Evolutionary conservation across 1,284 basidiomycete species (phyloP).

Genomic region (Taiwanofungus camphoratus): DNA sequence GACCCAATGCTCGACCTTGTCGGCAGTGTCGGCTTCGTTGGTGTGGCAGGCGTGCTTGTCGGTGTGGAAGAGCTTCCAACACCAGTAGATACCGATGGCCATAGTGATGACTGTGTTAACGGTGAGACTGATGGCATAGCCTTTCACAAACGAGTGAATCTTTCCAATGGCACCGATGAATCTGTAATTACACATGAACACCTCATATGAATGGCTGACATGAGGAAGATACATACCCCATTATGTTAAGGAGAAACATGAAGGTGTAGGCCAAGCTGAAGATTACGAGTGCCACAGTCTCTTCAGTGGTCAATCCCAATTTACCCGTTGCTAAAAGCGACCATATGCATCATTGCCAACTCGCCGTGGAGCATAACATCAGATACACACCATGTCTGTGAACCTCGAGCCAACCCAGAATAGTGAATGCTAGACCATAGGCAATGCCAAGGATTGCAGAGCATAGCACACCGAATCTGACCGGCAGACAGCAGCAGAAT

Average conservation of each 20-base stretch:
- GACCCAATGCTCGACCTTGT: slow-evolving; percentile 25
- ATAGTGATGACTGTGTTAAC: slow-evolving; percentile 45
- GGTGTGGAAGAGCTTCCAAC: slow-evolving; percentile 25
- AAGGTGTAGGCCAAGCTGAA: slow-evolving; percentile 42
- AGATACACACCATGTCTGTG: slow-evolving; percentile 20
- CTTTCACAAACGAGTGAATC: slow-evolving; percentile 36
- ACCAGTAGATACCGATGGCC: slow-evolving; percentile 41
- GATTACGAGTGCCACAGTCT: slow-evolving; percentile 41
- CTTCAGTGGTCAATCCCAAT: slow-evolving; percentile 22
- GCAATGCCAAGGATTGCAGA: slow-evolving; percentile 41
- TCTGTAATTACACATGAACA: slow-evolving; percentile 23
- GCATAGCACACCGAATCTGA: slow-evolving; percentile 57
- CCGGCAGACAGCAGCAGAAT: slow-evolving; percentile 60
- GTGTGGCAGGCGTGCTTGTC: slow-evolving; percentile 16
- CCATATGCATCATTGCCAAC: background rate
- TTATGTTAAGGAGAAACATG: slow-evolving; percentile 40
- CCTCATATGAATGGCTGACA: background rate
- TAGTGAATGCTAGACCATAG: slow-evolving; percentile 38
- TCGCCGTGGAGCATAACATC: background rate
- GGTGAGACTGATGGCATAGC: slow-evolving; percentile 40
- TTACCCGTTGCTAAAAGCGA: slow-evolving; percentile 9
- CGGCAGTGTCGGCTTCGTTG: slow-evolving; percentile 15
- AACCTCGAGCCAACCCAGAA: slow-evolving; percentile 35
- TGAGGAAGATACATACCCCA: slow-evolving; percentile 39
- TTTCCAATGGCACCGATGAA: slow-evolving; percentile 43